phyloP scores from a whole-genome alignment of 2,329 filamentous ascomycete species.

The Bimuria novae-zelandiae region DNA sequence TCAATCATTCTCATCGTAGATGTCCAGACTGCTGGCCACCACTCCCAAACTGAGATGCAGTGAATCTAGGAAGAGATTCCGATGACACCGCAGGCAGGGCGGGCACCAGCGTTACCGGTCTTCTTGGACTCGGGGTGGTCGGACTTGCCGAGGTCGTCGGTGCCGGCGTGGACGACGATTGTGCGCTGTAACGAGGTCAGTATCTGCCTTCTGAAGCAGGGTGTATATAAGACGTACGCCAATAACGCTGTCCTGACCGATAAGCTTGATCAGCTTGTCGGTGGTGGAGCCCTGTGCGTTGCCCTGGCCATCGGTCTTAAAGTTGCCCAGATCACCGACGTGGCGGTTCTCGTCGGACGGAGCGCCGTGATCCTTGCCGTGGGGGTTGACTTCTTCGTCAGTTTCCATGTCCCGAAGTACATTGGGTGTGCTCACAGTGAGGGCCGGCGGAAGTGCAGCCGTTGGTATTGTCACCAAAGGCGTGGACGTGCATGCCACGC shows the following conservation, averaged over 20 bases:
- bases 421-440: slow-evolving; percentile 72
- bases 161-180: slow-evolving; percentile 91
- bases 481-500: slow-evolving; percentile 98
- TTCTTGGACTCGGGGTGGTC: slow-evolving; percentile 94
- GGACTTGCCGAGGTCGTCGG: slow-evolving; percentile 94
- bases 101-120: slow-evolving; percentile 92
- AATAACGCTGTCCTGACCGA: slow-evolving; percentile 91
- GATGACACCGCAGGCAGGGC: slow-evolving; percentile 96
- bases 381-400: slow-evolving; percentile 82
- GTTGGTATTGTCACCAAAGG: slow-evolving; percentile 99
- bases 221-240: slow-evolving; percentile 64
- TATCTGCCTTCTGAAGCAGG: background rate
- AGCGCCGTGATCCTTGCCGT: slow-evolving; percentile 88
- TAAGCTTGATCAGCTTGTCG: slow-evolving; percentile 91
- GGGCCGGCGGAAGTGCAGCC: slow-evolving; percentile 98
- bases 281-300: slow-evolving; percentile 79
- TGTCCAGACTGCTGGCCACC: background rate
- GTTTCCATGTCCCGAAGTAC: too few relatives aligned
- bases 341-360: slow-evolving; percentile 83
- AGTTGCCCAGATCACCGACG: slow-evolving; percentile 96
- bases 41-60: background rate
- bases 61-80: slow-evolving; percentile 66
- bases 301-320: slow-evolving; percentile 92
- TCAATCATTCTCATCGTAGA: background rate
- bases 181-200: slow-evolving; percentile 67